Evolutionary conservation across 768 basidiomycete genomes (phyloP).

Genomic region (Dacryopinax primogenitus): DNA sequence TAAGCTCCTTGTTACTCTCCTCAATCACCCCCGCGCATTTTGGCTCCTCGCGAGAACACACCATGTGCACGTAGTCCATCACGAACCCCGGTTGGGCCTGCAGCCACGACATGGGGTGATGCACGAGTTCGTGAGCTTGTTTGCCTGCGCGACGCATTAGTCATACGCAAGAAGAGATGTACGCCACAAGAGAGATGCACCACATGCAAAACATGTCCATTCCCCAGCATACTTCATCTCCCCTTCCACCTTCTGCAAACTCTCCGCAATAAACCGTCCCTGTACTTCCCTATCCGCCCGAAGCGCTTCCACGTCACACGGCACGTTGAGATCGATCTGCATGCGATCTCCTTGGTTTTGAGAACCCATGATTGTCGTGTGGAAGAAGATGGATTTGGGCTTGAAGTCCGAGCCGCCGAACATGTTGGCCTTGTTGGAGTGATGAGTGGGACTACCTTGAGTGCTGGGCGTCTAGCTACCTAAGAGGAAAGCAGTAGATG

Average conservation of each 20-base stretch:
- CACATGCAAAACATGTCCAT: neutral
- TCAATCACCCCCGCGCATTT: neutral
- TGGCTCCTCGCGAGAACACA: neutral
- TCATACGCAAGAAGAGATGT: neutral
- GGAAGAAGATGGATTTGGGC: neutral
- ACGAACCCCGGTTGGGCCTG: conserved; percentile 5
- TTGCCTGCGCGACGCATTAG: neutral
- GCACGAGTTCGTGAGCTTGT: neutral
- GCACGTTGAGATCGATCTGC: conserved; percentile 1
- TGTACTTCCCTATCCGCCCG: neutral
- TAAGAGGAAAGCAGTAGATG: neutral
- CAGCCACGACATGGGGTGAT: conserved; percentile 3
- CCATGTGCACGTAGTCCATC: conserved; percentile 3
- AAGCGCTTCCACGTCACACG: neutral
- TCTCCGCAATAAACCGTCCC: neutral
- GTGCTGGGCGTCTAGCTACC: neutral
- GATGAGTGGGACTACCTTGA: neutral
- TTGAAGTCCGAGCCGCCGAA: neutral
- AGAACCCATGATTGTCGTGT: neutral
- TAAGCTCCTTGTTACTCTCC: neutral
- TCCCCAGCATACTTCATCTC: neutral
- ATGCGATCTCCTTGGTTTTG: neutral
- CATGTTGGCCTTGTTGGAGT: neutral
- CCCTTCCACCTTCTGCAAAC: neutral
- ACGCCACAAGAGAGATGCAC: neutral